Conservation (phyloP, 2,329 filamentous ascomycete species). For the Penicillium sclerotigenum region DNA sequence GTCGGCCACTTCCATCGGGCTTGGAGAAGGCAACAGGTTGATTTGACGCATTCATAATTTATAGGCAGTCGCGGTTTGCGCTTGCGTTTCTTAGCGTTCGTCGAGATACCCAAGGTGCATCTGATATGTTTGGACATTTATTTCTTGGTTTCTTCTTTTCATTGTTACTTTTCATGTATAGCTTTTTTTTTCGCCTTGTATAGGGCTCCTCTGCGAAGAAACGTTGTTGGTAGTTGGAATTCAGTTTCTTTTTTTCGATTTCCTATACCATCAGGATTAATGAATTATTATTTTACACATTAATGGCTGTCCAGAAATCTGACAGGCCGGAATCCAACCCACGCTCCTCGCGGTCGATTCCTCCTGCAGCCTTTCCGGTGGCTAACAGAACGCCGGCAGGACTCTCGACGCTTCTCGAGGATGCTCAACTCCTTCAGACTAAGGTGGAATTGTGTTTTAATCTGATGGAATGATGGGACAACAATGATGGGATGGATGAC, state of each 20-base stretch:
- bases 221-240: background rate
- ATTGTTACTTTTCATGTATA: background rate
- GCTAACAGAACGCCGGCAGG: no score
- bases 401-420: no score
- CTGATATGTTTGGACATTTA: background rate
- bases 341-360: no score
- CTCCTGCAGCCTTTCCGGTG: no score
- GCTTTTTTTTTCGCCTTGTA: background rate
- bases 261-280: background rate
- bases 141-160: background rate
- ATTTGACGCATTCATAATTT: background rate
- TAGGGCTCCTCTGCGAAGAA: background rate
- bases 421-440: no score
- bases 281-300: no score
- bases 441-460: no score
- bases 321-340: no score
- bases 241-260: slow-evolving; percentile 33
- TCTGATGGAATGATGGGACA: no score
- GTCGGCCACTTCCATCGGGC: background rate
- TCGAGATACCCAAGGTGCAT: background rate
- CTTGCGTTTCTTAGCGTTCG: background rate
- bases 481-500: no score
- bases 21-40: background rate
- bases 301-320: no score
- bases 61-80: background rate